Conservation (phyloP, 2,329 filamentous ascomycete species). For the Epichloe scottii region DNA sequence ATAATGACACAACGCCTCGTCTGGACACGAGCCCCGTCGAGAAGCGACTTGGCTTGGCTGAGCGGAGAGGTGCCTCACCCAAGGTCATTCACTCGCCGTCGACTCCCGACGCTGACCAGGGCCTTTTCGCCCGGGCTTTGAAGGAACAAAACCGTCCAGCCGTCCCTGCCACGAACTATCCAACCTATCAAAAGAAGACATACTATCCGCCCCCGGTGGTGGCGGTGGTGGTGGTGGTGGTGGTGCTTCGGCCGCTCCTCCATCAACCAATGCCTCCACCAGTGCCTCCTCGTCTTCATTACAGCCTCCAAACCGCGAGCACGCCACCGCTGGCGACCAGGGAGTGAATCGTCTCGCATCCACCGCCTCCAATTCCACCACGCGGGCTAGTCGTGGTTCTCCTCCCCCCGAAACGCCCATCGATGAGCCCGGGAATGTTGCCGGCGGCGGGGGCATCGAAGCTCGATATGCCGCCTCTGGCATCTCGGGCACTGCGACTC, state of each 20-base stretch:
- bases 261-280: conserved; percentile 20
- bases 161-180: conserved; percentile 29
- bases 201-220: conserved; percentile 54
- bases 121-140: conserved; percentile 61
- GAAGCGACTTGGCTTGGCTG: conserved; percentile 56
- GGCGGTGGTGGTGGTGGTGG: too few relatives aligned
- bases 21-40: conserved; percentile 43
- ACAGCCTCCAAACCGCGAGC: conserved; percentile 12
- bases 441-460: conserved; percentile 66
- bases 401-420: conserved; percentile 89
- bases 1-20: conserved; percentile 39
- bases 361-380: conserved; percentile 87
- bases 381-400: conserved; percentile 79
- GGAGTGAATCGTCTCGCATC: conserved; percentile 56
- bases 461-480: conserved; percentile 83
- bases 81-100: conserved; percentile 75
- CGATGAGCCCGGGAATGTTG: conserved; percentile 55
- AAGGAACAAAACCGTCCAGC: conserved; percentile 28
- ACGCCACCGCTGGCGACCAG: conserved; percentile 25
- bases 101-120: conserved; percentile 63
- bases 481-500: conserved; percentile 72
- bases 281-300: conserved; percentile 11
- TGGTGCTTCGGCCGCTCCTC: conserved; percentile 17
- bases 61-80: conserved; percentile 69
- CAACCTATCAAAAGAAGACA: conserved; percentile 41